A percentile compares a stretch with the other conserved stretches of the same genome.
Evolutionary conservation across 192 early-diverging fungal genomes (phyloP).

Genomic region (Coemansia aciculifera): DNA sequence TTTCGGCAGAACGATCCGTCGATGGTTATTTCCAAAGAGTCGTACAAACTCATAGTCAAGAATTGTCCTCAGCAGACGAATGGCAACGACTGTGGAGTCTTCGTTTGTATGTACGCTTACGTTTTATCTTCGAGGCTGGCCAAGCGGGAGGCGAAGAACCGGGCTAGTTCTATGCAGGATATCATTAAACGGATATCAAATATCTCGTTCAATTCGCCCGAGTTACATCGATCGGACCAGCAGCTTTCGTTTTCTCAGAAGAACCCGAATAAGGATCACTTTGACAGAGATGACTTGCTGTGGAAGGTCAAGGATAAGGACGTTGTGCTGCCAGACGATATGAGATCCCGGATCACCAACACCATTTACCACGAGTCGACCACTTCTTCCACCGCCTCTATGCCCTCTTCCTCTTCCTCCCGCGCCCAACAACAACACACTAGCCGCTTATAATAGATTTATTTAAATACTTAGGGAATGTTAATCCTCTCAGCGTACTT

Average conservation of each 20-base stretch:
- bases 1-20: slow-evolving; percentile 42
- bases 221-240: background rate
- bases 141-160: slow-evolving; percentile 10
- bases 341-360: slow-evolving; percentile 39
- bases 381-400: background rate
- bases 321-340: slow-evolving; percentile 29
- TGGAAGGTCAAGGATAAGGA: slow-evolving; percentile 56
- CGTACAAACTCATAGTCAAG: slow-evolving; percentile 48
- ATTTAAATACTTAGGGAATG: slow-evolving; percentile 14
- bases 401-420: background rate
- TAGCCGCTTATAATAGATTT: background rate
- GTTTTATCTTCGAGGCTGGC: slow-evolving; percentile 32
- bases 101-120: slow-evolving; percentile 51
- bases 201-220: slow-evolving; percentile 9
- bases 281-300: slow-evolving; percentile 15
- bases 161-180: slow-evolving; percentile 16
- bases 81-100: slow-evolving; percentile 50
- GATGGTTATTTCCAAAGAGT: slow-evolving; percentile 48
- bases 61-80: slow-evolving; percentile 52
- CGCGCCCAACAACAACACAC: background rate
- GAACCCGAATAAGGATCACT: slow-evolving; percentile 14
- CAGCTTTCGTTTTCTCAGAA: slow-evolving; percentile 22
- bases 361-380: slow-evolving; percentile 31
- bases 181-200: slow-evolving; percentile 25
- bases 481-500: slow-evolving; percentile 43